Evolutionary conservation across 805 yeast genomes (phyloP).

Genomic region (Wickerhamomyces bisporus): DNA sequence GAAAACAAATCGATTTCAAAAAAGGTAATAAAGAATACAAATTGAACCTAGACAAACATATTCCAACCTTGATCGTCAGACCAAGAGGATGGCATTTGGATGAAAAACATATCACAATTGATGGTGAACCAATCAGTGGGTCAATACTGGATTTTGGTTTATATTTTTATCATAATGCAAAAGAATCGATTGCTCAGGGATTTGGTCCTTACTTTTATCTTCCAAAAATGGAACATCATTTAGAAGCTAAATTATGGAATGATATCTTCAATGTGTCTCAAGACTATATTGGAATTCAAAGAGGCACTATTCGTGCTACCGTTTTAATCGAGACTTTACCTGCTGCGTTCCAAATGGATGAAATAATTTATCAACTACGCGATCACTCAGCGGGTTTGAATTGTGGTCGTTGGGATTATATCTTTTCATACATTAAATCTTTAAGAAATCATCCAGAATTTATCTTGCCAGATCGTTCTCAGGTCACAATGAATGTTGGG

Average conservation of each 20-base stretch:
- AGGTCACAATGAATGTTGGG: constrained; percentile 75
- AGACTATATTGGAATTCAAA: constrained; percentile 59
- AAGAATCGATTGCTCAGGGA: constrained; percentile 54
- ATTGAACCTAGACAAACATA: constrained; percentile 38
- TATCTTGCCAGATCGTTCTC: constrained; percentile 73
- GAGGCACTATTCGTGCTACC: constrained; percentile 79
- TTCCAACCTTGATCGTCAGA: constrained; percentile 76
- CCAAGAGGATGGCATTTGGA: constrained; percentile 89
- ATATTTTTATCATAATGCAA: constrained; percentile 72
- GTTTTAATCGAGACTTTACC: constrained; percentile 81
- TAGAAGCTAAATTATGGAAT: constrained; percentile 81
- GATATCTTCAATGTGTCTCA: constrained; percentile 73
- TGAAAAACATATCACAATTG: constrained; percentile 66
- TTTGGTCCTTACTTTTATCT: constrained; percentile 78
- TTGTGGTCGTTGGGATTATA: constrained; percentile 90
- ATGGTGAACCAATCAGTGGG: constrained; percentile 73
- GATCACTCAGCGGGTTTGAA: constrained; percentile 76
- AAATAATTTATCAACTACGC: constrained; percentile 70
- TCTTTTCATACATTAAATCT: constrained; percentile 73
- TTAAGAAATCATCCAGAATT: constrained; percentile 63
- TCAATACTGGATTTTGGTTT: constrained; percentile 77
- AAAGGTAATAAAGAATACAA: constrained; percentile 34
- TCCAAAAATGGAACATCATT: constrained; percentile 84
- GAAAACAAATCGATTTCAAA: constrained; percentile 56
- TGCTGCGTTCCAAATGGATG: constrained; percentile 84